Percentiles rank a stretch among this genome's conserved stretches.
phyloP scores from a whole-genome alignment of 1,284 basidiomycete species.

The Ustilago shanxiensis region DNA sequence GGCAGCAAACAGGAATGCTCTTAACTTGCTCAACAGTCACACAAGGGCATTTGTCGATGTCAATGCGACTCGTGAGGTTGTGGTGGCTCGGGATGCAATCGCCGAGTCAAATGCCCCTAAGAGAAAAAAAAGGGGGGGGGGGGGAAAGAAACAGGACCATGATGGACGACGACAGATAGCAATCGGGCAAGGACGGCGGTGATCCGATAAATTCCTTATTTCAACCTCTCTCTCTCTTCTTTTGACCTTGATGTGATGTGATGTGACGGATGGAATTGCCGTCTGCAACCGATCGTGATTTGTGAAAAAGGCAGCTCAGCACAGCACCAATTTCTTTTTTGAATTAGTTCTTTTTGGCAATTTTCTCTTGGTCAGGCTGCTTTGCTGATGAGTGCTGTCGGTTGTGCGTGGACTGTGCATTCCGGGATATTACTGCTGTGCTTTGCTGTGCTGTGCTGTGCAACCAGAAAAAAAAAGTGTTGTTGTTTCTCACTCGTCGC shows the following conservation, averaged over 20 bases:
- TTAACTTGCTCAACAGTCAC: too few species aligned
- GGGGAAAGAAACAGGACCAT: not conserved
- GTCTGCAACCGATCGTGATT: constrained; percentile 1
- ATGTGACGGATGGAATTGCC: not conserved
- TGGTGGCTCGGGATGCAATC: too few species aligned
- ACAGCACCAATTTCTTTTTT: not conserved
- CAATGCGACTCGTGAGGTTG: not conserved
- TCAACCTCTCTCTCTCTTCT: not conserved
- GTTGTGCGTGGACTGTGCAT: not conserved
- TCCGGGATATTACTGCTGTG: too few species aligned
- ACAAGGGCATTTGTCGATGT: too few species aligned
- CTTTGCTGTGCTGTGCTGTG: constrained; percentile 2
- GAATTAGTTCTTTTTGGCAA: not conserved
- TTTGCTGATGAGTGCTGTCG: not conserved
- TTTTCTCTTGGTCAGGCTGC: not conserved
- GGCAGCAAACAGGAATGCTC: too few species aligned
- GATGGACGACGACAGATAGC: not conserved
- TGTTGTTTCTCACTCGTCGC: not conserved
- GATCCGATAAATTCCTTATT: too few species aligned
- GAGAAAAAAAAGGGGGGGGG: too few species aligned
- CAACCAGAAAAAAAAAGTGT: not conserved
- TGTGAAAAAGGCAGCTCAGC: not conserved
- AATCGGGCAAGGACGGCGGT: not conserved
- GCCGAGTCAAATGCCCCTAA: not conserved
- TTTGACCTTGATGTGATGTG: not conserved